Base-by-base conservation (phyloP, 805 yeast genomes). In the Pichia pseudocactophila region DNA sequence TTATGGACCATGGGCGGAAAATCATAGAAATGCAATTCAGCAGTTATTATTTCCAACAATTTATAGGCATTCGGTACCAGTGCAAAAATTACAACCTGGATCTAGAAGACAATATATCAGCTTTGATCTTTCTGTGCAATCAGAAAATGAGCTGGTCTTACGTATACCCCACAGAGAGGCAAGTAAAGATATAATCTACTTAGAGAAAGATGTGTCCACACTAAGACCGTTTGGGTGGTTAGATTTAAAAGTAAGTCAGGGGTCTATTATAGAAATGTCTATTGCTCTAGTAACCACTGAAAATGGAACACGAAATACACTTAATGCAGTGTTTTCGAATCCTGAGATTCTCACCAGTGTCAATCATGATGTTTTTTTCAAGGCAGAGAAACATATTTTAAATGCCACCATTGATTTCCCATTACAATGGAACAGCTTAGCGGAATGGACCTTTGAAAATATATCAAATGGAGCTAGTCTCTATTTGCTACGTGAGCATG, bases 1-100 rank as follows among this genome's bases (percentile, higher is more conserved):
- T 50, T 89, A 86, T 56, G 98, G 98, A 0, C 95, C 98, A 0
- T 90, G 97, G 96, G 84, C 96, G 0, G 95, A 92, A 45, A 76
- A 90, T 30, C 95, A 92, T 58, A 59, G 95, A 15, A 69, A 68
- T 2, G 73, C 78, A 2, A 53, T 89, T 9, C 88, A 81, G 43
- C 62, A 67, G 13, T 63, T 80, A 62, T 63, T 92, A 19, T 76
- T 82, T 43, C 98, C 98, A 0, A 58, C 71, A 0, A 56, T 77
- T 10, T 74, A 82, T 20, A 62, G 80, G 37, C 85, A 87, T 52
- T 62, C 77, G 3, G 51, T 53, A 10, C 72, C 78, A 0, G 57
- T 58, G 5, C 45, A 45, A 17, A 39, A 40, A 5, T 59, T 73
- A 3, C 39, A 44, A 1, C 66, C 78, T 0, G 90, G 89, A 0